Conservation (phyloP, 2,329 filamentous ascomycete species). For the Colletotrichum viniferum region DNA sequence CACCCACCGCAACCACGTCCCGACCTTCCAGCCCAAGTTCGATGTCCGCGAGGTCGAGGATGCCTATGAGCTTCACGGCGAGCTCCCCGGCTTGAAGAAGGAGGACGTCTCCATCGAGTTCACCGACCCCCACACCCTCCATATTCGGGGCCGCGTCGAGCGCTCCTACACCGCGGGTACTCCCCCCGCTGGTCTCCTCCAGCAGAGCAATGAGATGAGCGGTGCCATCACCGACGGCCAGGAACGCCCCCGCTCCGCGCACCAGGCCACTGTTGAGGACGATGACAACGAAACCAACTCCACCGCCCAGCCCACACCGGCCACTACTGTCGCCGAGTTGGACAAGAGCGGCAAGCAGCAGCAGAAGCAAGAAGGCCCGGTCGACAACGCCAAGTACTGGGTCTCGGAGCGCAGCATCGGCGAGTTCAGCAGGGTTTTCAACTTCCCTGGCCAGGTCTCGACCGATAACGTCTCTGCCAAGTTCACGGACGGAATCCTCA, state of each 20-base stretch:
- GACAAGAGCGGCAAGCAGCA: conserved; percentile 31
- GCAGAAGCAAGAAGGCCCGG: conserved; percentile 29
- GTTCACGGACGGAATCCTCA: conserved; percentile 70
- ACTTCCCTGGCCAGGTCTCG: conserved; percentile 69
- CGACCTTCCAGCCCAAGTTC: conserved; percentile 76
- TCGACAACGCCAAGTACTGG: conserved; percentile 69
- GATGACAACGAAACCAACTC: conserved; percentile 40
- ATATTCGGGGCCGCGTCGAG: conserved; percentile 73
- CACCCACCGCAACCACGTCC: conserved; percentile 34
- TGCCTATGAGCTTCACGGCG: conserved; percentile 78
- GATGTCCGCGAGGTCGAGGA: conserved; percentile 74
- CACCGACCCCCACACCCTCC: conserved; percentile 74
- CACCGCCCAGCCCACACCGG: conserved; percentile 25
- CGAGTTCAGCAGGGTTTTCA: conserved; percentile 71
- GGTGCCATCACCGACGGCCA: conserved; percentile 47
- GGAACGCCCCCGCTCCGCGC: conserved; percentile 29
- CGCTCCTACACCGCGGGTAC: conserved; percentile 63
- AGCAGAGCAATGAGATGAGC: conserved; percentile 41
- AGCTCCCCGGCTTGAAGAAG: conserved; percentile 77
- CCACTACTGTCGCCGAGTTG: conserved; percentile 35
- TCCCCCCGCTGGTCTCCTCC: conserved; percentile 51
- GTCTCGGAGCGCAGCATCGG: conserved; percentile 68
- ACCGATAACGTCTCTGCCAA: conserved; percentile 64
- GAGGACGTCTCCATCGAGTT: conserved; percentile 80
- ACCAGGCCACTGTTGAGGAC: conserved; percentile 71